These are phyloP conservation scores for Exophiala alcalophila DNA, from an alignment of 2,329 filamentous ascomycete species.

Conservation along the genomic window DNA sequence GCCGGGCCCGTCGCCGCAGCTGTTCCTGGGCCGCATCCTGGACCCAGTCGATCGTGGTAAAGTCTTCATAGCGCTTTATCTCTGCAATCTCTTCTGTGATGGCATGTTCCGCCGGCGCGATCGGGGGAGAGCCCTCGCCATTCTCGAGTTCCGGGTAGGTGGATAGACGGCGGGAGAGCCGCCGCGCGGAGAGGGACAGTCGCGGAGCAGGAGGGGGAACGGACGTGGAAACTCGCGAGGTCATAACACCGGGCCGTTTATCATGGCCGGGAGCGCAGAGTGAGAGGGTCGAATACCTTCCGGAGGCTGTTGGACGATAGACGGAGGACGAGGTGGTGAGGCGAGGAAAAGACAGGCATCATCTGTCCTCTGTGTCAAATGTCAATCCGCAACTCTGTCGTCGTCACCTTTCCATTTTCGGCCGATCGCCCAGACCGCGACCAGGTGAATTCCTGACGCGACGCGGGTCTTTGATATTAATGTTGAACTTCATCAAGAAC, in stretches of 20 bases:
- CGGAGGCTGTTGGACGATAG: neutral
- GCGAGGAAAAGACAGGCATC: too few relatives aligned
- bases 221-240: slow-evolving; percentile 53
- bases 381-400: neutral
- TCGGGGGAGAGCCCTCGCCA: slow-evolving; percentile 54
- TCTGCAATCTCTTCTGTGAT: slow-evolving; percentile 94
- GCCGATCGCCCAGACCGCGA: slow-evolving; percentile 19
- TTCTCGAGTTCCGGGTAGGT: slow-evolving; percentile 62
- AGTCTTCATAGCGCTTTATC: slow-evolving; percentile 98
- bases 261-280: slow-evolving; percentile 16
- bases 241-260: slow-evolving; percentile 41
- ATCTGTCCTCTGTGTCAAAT: too few relatives aligned
- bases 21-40: slow-evolving; percentile 94
- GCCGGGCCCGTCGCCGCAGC: slow-evolving; percentile 70
- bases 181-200: slow-evolving; percentile 50
- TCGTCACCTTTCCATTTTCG: slow-evolving; percentile 26
- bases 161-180: slow-evolving; percentile 63
- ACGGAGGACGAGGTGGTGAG: too few relatives aligned
- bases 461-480: slow-evolving; percentile 13
- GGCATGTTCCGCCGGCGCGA: slow-evolving; percentile 60
- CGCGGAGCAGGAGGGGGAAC: slow-evolving; percentile 45
- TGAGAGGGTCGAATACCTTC: slow-evolving; percentile 6
- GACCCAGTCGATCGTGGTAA: slow-evolving; percentile 95
- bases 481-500: neutral
- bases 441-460: slow-evolving; percentile 6